Conservation (phyloP, 805 yeast species). For the Saccharomycopsis sp. region DNA sequence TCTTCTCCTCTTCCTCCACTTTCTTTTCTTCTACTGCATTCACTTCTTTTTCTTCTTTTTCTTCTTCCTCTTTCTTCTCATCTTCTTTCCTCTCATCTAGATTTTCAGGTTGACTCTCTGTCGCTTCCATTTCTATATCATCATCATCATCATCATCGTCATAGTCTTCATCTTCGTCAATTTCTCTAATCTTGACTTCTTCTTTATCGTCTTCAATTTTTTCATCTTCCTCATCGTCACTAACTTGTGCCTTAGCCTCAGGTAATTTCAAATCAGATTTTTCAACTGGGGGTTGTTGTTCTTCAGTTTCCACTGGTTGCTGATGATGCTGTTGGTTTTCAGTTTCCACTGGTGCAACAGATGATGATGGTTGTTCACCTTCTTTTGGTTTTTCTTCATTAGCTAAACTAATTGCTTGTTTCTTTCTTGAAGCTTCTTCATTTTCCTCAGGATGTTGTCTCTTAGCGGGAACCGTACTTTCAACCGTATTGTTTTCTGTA, state of each 20-base stretch:
- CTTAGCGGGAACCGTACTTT: background rate
- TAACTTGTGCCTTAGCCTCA: background rate
- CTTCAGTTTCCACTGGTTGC: too few species aligned
- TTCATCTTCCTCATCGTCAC: background rate
- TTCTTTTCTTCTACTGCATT: constrained; percentile 13
- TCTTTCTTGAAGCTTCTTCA: background rate
- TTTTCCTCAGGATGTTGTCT: background rate
- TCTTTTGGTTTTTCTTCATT: background rate
- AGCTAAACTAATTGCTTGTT: background rate
- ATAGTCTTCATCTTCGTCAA: background rate
- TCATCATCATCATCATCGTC: background rate
- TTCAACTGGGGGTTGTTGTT: too few species aligned
- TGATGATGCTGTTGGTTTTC: too few species aligned
- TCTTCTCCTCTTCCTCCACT: constrained; percentile 7
- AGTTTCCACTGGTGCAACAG: too few species aligned
- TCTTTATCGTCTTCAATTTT: background rate
- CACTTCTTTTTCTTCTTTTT: constrained; percentile 12
- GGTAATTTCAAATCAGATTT: too few species aligned
- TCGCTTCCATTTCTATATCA: background rate
- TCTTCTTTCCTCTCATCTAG: background rate
- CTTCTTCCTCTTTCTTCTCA: constrained; percentile 2
- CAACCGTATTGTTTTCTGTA: too few species aligned
- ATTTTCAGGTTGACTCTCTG: background rate
- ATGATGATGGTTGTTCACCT: background rate
- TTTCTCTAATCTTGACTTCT: background rate